Evolutionary conservation across 2,329 filamentous ascomycete genomes (phyloP).

Genomic region (Metarhizium robertsii): DNA sequence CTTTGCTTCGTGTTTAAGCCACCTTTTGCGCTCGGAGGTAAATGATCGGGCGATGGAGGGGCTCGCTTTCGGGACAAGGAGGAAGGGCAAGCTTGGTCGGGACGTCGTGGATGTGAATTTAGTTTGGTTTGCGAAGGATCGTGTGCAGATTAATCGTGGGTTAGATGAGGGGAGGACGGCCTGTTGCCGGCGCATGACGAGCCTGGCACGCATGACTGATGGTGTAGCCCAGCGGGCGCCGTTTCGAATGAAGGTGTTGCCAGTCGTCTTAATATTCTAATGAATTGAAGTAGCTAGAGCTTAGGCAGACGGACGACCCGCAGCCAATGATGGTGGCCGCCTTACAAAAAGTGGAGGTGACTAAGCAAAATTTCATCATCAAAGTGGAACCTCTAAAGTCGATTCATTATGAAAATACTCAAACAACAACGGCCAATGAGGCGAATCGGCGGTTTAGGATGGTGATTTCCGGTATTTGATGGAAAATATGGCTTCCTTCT

Average conservation of each 20-base stretch:
- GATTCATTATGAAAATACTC: not conserved
- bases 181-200: conserved; percentile 21
- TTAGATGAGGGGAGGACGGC: conserved; percentile 8
- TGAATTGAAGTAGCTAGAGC: too few species aligned
- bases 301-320: too few species aligned
- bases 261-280: not conserved
- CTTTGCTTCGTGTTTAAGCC: conserved; percentile 61
- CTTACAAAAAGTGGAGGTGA: not conserved
- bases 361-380: conserved; percentile 1
- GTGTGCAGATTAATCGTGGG: conserved; percentile 13
- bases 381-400: not conserved
- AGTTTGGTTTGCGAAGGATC: conserved; percentile 18
- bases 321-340: too few species aligned
- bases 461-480: conserved; percentile 7
- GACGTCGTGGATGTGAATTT: conserved; percentile 19
- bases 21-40: conserved; percentile 67
- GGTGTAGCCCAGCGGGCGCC: conserved; percentile 2
- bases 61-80: conserved; percentile 36
- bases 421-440: not conserved
- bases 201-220: conserved; percentile 29
- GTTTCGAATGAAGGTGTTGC: not conserved
- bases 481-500: conserved; percentile 31
- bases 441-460: not conserved
- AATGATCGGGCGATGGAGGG: conserved; percentile 58
- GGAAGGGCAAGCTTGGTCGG: conserved; percentile 35